These are phyloP conservation scores for Venturia asperata DNA, from an alignment of 2,329 filamentous ascomycete genomes.

Conservation along the genomic window DNA sequence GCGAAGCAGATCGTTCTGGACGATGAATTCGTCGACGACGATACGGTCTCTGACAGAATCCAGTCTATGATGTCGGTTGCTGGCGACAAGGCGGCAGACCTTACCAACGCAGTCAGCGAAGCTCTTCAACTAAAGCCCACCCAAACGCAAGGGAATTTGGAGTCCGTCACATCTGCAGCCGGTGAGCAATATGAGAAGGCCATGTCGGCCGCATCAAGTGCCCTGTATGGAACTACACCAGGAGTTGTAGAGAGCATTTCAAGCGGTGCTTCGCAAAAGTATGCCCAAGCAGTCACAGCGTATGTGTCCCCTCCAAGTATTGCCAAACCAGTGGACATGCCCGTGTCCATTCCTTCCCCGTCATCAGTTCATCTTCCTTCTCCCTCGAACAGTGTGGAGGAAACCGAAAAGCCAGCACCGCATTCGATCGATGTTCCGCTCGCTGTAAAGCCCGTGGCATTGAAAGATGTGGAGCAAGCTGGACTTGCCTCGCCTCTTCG, in stretches of 20 bases:
- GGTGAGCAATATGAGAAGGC: conserved; percentile 20
- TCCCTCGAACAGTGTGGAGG: background rate
- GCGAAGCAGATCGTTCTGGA: conserved; percentile 39
- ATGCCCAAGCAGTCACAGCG: conserved; percentile 51
- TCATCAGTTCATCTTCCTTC: conserved; percentile 2
- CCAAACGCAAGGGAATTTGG: conserved; percentile 30
- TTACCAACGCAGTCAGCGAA: conserved; percentile 17
- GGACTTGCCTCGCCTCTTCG: background rate
- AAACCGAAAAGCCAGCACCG: background rate
- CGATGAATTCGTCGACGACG: conserved; percentile 16
- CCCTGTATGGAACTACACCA: conserved; percentile 18
- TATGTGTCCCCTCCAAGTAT: conserved; percentile 30
- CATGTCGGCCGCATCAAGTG: conserved; percentile 19
- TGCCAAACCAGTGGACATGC: background rate
- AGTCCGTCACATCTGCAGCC: conserved; percentile 22
- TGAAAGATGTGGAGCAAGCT: background rate
- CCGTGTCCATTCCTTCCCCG: background rate
- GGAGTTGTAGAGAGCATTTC: conserved; percentile 10
- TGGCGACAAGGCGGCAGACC: conserved; percentile 13
- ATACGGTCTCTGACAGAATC: conserved; percentile 11
- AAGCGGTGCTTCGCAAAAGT: conserved; percentile 44
- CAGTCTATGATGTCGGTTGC: conserved; percentile 16
- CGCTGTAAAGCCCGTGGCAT: background rate
- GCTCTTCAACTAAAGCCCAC: conserved; percentile 17
- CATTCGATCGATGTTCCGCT: background rate